Percentiles rank a stretch among this genome's conserved stretches.
Conservation (phyloP, 768 basidiomycete genomes). For the Phylloporus sp. region DNA sequence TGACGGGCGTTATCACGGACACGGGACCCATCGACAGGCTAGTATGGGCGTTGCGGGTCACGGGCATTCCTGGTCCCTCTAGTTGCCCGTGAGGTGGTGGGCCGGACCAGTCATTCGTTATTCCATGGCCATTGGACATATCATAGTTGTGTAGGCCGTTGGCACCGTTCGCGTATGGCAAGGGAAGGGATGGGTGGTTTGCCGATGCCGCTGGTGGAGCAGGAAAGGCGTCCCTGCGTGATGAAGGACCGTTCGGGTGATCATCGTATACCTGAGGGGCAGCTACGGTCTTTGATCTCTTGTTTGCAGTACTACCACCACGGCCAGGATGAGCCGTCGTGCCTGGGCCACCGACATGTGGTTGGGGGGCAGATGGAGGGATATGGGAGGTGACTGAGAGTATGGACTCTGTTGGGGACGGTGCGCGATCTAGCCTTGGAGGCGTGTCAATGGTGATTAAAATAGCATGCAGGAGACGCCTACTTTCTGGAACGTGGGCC, state of each 20-base stretch:
- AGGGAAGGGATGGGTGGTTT: conserved; percentile 53
- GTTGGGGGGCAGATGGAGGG: conserved; percentile 35
- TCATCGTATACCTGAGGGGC: conserved; percentile 38
- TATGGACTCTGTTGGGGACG: conserved; percentile 71
- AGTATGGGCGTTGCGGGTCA: conserved; percentile 41
- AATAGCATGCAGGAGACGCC: conserved; percentile 19
- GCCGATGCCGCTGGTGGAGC: conserved; percentile 48
- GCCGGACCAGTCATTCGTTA: conserved; percentile 46
- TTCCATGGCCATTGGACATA: conserved; percentile 32
- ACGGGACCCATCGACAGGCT: conserved; percentile 24
- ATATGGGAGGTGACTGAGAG: conserved; percentile 69
- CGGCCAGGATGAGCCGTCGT: conserved; percentile 31
- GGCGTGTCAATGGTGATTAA: neutral
- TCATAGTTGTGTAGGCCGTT: conserved; percentile 42
- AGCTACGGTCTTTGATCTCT: conserved; percentile 41
- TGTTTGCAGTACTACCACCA: conserved; percentile 33
- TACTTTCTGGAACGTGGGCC: conserved; percentile 61
- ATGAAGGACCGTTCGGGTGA: conserved; percentile 37
- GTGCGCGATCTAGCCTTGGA: conserved; percentile 56
- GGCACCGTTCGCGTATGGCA: conserved; percentile 35
- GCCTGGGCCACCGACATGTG: conserved; percentile 26
- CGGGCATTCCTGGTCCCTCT: conserved; percentile 78
- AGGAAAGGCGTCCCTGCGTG: conserved; percentile 42
- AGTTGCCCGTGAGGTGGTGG: conserved; percentile 51
- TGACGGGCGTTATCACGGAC: conserved; percentile 20